Evolutionary conservation across 2,329 filamentous ascomycete genomes (phyloP).

Genomic region (Thermomyces lanuginosus): DNA sequence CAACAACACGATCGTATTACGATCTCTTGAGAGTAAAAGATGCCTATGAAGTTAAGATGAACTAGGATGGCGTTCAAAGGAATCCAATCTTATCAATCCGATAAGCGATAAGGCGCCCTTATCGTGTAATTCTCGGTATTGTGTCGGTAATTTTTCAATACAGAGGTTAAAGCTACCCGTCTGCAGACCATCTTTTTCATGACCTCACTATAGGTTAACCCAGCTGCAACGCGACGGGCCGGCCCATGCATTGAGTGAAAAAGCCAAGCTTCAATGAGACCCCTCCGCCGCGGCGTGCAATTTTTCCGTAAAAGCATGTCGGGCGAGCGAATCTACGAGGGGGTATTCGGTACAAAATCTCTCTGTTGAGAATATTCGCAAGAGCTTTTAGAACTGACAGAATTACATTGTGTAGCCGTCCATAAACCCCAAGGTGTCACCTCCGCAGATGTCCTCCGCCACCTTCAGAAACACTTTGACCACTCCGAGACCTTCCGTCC

Average conservation of each 20-base stretch:
- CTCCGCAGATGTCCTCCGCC: conserved; percentile 79
- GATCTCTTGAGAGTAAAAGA: too few species aligned
- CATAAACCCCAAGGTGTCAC: conserved; percentile 80
- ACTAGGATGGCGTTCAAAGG: too few species aligned
- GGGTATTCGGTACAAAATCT: conserved; percentile 39
- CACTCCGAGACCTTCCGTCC: conserved; percentile 64
- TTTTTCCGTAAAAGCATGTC: conserved; percentile 24
- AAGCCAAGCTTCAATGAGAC: conserved; percentile 6
- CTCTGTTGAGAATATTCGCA: neutral
- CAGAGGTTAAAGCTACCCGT: neutral
- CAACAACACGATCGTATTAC: too few species aligned
- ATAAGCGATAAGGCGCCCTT: too few species aligned
- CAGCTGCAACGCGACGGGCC: too few species aligned
- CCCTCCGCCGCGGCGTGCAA: conserved; percentile 7
- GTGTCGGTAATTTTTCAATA: neutral
- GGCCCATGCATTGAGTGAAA: neutral
- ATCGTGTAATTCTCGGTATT: too few species aligned
- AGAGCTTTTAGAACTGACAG: conserved; percentile 1
- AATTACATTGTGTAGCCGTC: conserved; percentile 45
- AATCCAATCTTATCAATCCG: too few species aligned
- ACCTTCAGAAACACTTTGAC: conserved; percentile 72
- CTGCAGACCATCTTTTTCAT: neutral
- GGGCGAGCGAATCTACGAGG: conserved; percentile 40
- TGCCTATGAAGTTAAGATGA: too few species aligned
- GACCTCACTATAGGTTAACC: conserved; percentile 1